phyloP scores from a whole-genome alignment of 225 moss, liverwort and hornwort species.

The Polytrichum commune region DNA sequence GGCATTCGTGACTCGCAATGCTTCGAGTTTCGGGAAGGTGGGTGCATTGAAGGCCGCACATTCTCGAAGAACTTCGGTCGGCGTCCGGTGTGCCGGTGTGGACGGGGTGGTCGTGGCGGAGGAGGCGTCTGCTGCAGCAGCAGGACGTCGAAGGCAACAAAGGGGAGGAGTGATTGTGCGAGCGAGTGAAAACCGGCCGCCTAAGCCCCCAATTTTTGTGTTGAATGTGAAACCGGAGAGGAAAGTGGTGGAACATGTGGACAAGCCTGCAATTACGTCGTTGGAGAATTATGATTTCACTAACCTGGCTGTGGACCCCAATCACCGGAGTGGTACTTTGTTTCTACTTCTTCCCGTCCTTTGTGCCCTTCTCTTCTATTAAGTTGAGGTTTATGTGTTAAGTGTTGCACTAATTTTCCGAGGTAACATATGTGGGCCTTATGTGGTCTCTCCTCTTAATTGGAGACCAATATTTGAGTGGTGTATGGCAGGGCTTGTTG shows the following conservation, averaged over 20 bases:
- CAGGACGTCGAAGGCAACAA: constrained; percentile 5
- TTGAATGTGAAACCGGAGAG: constrained; percentile 44
- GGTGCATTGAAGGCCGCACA: too few relatives aligned
- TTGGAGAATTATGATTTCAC: constrained; percentile 38
- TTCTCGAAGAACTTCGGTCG: too few relatives aligned
- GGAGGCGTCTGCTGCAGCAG: too few relatives aligned
- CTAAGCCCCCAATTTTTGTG: constrained; percentile 38
- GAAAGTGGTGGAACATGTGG: constrained; percentile 23
- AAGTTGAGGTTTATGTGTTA: neutral
- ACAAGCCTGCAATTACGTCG: constrained; percentile 12
- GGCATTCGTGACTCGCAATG: too few relatives aligned
- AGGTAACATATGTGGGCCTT: too few relatives aligned
- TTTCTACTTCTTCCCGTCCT: neutral
- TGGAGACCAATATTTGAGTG: too few relatives aligned
- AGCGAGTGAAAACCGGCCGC: constrained; percentile 18
- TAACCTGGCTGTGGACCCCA: constrained; percentile 45
- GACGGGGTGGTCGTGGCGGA: too few relatives aligned
- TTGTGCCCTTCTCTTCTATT: neutral
- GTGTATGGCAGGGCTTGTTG: too few relatives aligned
- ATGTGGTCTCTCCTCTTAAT: too few relatives aligned
- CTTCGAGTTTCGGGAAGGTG: too few relatives aligned
- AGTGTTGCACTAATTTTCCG: too few relatives aligned
- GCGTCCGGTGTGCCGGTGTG: too few relatives aligned
- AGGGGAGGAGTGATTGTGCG: constrained; percentile 26
- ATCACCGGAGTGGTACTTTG: constrained; percentile 55